These are phyloP conservation scores for Penicillium rolfsii DNA, from an alignment of 2,329 filamentous ascomycete genomes.

Conservation along the genomic window DNA sequence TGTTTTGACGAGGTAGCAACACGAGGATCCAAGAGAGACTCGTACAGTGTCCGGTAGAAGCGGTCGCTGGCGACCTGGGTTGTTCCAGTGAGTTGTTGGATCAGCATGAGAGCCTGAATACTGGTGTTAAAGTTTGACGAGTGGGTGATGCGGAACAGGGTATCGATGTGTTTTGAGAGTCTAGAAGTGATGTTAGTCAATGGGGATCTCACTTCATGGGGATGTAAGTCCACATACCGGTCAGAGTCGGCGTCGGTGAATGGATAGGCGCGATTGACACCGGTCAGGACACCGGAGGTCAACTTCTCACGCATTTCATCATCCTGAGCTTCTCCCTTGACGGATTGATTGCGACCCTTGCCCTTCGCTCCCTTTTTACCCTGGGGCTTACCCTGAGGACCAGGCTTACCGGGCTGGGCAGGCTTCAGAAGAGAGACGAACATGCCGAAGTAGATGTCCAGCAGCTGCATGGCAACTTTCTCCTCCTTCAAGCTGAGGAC, in stretches of 20 bases:
- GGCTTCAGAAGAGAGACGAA: constrained; percentile 80
- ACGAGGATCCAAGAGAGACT: constrained; percentile 88
- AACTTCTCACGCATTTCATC: constrained; percentile 86
- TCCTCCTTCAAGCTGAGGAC: constrained; percentile 85
- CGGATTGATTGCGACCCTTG: constrained; percentile 45
- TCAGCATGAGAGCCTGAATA: constrained; percentile 90
- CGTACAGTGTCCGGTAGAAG: constrained; percentile 94
- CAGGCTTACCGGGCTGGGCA: constrained; percentile 45
- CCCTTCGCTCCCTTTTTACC: constrained; percentile 56
- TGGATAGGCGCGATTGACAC: constrained; percentile 93
- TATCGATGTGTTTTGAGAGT: constrained; percentile 87
- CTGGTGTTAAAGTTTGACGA: constrained; percentile 99
- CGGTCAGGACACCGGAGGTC: constrained; percentile 86
- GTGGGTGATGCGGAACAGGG: constrained; percentile 92
- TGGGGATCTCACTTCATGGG: constrained; percentile 2
- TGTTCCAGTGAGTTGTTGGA: constrained; percentile 83
- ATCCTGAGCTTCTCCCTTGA: constrained; percentile 50
- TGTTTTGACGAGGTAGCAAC: constrained; percentile 91
- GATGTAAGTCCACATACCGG: constrained; percentile 55
- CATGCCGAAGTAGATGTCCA: constrained; percentile 89
- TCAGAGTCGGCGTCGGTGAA: constrained; percentile 82
- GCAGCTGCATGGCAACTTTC: constrained; percentile 73
- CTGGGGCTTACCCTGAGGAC: constrained; percentile 40
- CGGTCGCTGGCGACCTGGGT: constrained; percentile 83
- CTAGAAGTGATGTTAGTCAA: constrained; percentile 46